Conservation (phyloP, 768 basidiomycete genomes). For the Clitopilus hobsonii region DNA sequence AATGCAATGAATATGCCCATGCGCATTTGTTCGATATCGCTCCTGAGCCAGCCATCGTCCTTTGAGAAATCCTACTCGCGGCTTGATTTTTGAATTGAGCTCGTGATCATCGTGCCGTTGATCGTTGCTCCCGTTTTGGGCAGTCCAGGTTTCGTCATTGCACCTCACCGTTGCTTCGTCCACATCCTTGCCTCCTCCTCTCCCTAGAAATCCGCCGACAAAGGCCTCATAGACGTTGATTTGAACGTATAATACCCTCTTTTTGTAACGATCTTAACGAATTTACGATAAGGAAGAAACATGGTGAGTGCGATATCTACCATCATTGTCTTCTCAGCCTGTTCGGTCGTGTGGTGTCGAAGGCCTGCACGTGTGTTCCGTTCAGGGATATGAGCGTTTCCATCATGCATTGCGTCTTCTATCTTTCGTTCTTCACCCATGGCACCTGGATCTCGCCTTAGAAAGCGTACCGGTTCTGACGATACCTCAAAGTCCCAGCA, state of each 20-base stretch:
- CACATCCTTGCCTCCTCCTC: neutral
- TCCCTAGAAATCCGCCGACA: neutral
- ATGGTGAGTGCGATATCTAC: neutral
- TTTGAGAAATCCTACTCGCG: neutral
- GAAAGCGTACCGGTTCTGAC: conserved; percentile 35
- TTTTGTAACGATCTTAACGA: neutral
- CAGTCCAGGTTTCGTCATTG: conserved; percentile 1
- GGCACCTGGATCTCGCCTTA: conserved; percentile 43
- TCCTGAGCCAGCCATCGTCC: conserved; percentile 10
- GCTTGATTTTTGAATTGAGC: conserved; percentile 1
- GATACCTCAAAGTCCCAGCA: conserved; percentile 30
- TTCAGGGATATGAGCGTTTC: neutral
- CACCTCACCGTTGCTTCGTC: neutral
- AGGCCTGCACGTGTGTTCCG: conserved; percentile 13
- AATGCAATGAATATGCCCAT: conserved; percentile 8
- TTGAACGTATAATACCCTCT: neutral
- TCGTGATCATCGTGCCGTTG: conserved; percentile 1
- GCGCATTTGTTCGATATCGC: neutral
- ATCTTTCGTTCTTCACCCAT: conserved; percentile 26
- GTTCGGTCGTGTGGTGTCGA: conserved; percentile 1
- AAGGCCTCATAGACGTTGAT: neutral
- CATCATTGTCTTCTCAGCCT: neutral
- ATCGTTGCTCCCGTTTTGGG: conserved; percentile 1
- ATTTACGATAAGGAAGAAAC: neutral
- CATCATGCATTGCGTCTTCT: neutral